Evolutionary conservation across 495 filamentous ascomycete species (phyloP).

Genomic region (Amniculicola lignicola): DNA sequence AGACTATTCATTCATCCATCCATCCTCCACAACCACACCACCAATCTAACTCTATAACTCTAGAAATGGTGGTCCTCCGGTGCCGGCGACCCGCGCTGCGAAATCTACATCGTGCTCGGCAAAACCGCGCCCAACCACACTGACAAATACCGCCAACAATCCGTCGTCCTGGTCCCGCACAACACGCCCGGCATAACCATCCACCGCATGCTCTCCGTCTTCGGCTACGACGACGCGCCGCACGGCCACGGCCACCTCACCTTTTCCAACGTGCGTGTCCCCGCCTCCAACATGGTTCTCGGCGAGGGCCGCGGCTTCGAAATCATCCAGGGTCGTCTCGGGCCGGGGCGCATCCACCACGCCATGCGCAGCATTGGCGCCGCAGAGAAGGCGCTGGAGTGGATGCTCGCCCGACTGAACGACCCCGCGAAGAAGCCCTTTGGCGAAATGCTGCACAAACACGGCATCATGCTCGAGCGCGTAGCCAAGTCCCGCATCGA

Average conservation of each 20-base stretch:
- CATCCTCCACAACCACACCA: background rate
- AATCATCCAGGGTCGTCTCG: conserved; percentile 48
- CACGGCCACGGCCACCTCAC: conserved; percentile 47
- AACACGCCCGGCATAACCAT: conserved; percentile 45
- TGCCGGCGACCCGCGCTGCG: conserved; percentile 44
- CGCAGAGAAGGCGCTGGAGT: conserved; percentile 47
- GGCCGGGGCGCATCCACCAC: conserved; percentile 47
- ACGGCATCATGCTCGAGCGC: conserved; percentile 46
- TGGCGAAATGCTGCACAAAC: conserved; percentile 42
- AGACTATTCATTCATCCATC: no score
- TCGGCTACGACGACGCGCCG: conserved; percentile 47
- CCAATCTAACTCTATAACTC: background rate
- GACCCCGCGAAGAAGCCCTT: conserved; percentile 46
- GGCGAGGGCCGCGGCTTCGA: conserved; percentile 46
- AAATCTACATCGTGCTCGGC: conserved; percentile 47
- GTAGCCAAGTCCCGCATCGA: conserved; percentile 42
- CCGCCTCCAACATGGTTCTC: conserved; percentile 41
- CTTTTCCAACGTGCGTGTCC: conserved; percentile 47
- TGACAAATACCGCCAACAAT: conserved; percentile 44
- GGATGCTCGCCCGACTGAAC: conserved; percentile 44
- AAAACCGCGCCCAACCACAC: conserved; percentile 43
- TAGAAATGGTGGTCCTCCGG: conserved; percentile 48
- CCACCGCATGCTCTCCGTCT: conserved; percentile 48
- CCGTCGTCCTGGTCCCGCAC: conserved; percentile 44
- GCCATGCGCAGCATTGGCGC: conserved; percentile 45